These are phyloP conservation scores for Suhomyces anneliseae DNA, from an alignment of 1,139 yeast species.

Conservation along the genomic window DNA sequence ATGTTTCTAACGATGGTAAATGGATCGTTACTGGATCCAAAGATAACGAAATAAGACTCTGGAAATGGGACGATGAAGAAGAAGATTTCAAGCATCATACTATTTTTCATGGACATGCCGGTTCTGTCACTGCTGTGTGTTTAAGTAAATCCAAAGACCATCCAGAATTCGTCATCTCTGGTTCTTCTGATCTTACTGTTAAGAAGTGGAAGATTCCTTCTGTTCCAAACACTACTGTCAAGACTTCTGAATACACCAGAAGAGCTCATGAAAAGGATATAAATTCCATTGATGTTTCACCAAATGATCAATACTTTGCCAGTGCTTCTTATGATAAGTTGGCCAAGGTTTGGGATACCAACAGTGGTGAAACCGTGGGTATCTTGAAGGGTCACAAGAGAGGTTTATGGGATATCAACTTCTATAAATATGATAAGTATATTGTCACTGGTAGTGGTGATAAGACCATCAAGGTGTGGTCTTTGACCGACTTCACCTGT, in stretches of 20 bases:
- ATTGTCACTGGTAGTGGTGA: constrained; percentile 87
- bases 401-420: constrained; percentile 90
- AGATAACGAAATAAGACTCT: constrained; percentile 79
- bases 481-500: constrained; percentile 72
- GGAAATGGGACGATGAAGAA: constrained; percentile 57
- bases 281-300: constrained; percentile 82
- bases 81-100: constrained; percentile 55
- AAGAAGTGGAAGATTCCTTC: constrained; percentile 84
- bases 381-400: constrained; percentile 86
- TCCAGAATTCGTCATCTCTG: constrained; percentile 80
- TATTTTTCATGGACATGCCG: constrained; percentile 79
- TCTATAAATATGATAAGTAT: constrained; percentile 75
- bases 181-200: constrained; percentile 84
- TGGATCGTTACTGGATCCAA: constrained; percentile 96
- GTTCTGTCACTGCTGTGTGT: constrained; percentile 80
- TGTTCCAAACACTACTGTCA: constrained; percentile 28
- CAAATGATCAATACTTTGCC: constrained; percentile 84
- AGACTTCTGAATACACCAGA: constrained; percentile 77
- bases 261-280: constrained; percentile 97
- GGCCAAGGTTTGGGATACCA: constrained; percentile 84
- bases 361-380: constrained; percentile 81
- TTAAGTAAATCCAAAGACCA: constrained; percentile 58
- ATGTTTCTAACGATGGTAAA: constrained; percentile 71
- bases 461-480: constrained; percentile 88
- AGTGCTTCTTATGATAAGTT: constrained; percentile 96